Conservation (phyloP, 768 basidiomycete species). For the Nidularia sp. region DNA sequence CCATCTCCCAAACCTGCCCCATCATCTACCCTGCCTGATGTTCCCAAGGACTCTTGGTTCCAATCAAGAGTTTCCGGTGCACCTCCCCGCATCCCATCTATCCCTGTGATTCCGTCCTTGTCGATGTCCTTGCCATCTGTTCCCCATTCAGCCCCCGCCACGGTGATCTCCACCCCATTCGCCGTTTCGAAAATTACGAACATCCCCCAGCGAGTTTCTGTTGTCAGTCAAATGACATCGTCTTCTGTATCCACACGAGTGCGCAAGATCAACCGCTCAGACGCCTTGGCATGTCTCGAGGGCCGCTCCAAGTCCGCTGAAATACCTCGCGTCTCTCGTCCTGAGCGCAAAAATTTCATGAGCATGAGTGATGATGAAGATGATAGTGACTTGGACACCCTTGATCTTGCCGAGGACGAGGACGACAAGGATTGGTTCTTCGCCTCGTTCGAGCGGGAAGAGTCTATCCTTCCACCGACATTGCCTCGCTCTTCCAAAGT, state of each 20-base stretch:
- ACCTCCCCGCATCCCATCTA: slow-evolving; percentile 27
- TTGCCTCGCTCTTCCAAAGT: slow-evolving; percentile 6
- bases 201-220: slow-evolving; percentile 6
- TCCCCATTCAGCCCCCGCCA: slow-evolving; percentile 8
- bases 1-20: slow-evolving; percentile 63
- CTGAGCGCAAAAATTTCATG: slow-evolving; percentile 48
- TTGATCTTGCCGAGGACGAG: slow-evolving; percentile 21
- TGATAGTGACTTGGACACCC: slow-evolving; percentile 40
- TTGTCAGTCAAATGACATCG: slow-evolving; percentile 6
- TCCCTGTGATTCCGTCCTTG: slow-evolving; percentile 19
- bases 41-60: slow-evolving; percentile 19
- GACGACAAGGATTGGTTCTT: slow-evolving; percentile 11
- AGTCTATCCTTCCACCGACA: slow-evolving; percentile 24
- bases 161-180: slow-evolving; percentile 16
- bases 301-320: slow-evolving; percentile 32
- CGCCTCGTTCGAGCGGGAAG: slow-evolving; percentile 29
- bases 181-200: slow-evolving; percentile 10
- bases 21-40: slow-evolving; percentile 44
- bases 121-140: slow-evolving; percentile 15
- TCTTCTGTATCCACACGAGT: slow-evolving; percentile 43
- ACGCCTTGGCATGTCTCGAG: slow-evolving; percentile 63
- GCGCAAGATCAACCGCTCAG: slow-evolving; percentile 45
- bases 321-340: slow-evolving; percentile 8
- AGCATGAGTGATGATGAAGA: slow-evolving; percentile 65
- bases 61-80: slow-evolving; percentile 11